Percentiles rank a stretch among this genome's conserved stretches.
These are phyloP conservation scores for Botrytis aclada DNA, from an alignment of 2,329 filamentous ascomycete species.

Conservation along the genomic window DNA sequence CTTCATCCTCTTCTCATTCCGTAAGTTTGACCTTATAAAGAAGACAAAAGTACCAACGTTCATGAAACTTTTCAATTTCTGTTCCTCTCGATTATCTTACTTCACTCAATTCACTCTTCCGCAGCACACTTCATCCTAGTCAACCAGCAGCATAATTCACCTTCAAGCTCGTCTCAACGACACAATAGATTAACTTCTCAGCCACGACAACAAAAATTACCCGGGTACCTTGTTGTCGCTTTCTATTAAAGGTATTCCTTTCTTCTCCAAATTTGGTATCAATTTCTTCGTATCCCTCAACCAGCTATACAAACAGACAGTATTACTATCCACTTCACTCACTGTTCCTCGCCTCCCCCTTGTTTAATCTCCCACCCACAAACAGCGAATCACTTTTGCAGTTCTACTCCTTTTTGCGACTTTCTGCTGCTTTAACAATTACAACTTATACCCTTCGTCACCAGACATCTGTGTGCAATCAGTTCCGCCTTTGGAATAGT, in stretches of 20 bases:
- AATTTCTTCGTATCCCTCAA: not conserved
- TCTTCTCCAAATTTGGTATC: not conserved
- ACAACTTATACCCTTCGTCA: not conserved
- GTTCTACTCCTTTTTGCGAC: not conserved
- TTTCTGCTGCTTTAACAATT: not conserved
- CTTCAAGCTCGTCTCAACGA: not conserved
- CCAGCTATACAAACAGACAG: not conserved
- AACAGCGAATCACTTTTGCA: not conserved
- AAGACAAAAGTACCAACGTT: not conserved
- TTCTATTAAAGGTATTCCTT: not conserved
- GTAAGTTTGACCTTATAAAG: not conserved
- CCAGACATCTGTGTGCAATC: not conserved
- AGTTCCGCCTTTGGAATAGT: not conserved
- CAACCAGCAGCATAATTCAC: not conserved
- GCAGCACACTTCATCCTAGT: not conserved
- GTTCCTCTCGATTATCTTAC: not conserved
- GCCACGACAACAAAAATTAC: not conserved
- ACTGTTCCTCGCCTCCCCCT: not conserved
- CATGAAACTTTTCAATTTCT: not conserved
- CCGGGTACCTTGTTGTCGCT: not conserved
- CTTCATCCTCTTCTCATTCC: not conserved
- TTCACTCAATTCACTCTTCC: not conserved
- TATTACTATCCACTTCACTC: not conserved
- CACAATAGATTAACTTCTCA: not conserved
- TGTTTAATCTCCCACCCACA: too few species aligned